These are phyloP conservation scores for Cucumis melo DNA, from an alignment of 306 rosid genomes.

Conservation along the genomic window DNA sequence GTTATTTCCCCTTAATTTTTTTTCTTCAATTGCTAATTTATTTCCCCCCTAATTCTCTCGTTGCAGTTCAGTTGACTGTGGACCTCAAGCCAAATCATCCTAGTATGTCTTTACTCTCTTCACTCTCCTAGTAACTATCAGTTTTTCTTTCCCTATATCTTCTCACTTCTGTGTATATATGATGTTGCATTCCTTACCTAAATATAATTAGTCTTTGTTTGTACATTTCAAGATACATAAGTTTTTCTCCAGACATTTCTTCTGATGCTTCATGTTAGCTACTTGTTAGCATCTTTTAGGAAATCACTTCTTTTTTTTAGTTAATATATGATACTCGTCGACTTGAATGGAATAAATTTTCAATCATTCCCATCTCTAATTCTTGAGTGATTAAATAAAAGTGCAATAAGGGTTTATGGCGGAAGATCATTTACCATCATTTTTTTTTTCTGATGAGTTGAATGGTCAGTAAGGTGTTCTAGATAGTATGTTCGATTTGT, in stretches of 20 bases:
- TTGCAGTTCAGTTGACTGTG: constrained; percentile 60
- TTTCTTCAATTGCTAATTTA: no score
- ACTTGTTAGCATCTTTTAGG: not conserved
- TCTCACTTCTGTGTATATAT: not conserved
- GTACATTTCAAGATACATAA: not conserved
- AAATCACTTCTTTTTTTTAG: not conserved
- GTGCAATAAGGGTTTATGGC: no score
- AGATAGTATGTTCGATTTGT: not conserved
- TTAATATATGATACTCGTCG: not conserved
- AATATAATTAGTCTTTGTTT: not conserved
- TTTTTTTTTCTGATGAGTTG: no score
- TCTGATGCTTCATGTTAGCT: not conserved
- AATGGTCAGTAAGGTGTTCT: no score
- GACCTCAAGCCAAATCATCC: constrained; percentile 81
- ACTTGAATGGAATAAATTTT: not conserved
- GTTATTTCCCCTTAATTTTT: no score
- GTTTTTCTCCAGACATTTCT: not conserved
- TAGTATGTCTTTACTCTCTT: constrained; percentile 26
- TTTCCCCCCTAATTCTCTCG: constrained; percentile 26
- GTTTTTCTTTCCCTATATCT: not conserved
- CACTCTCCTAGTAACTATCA: not conserved
- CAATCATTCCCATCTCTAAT: not conserved
- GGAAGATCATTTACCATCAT: no score
- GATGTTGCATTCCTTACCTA: not conserved
- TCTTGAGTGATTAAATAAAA: not conserved